Conservation (phyloP, 306 rosid genomes). For the Neltuma alba region DNA sequence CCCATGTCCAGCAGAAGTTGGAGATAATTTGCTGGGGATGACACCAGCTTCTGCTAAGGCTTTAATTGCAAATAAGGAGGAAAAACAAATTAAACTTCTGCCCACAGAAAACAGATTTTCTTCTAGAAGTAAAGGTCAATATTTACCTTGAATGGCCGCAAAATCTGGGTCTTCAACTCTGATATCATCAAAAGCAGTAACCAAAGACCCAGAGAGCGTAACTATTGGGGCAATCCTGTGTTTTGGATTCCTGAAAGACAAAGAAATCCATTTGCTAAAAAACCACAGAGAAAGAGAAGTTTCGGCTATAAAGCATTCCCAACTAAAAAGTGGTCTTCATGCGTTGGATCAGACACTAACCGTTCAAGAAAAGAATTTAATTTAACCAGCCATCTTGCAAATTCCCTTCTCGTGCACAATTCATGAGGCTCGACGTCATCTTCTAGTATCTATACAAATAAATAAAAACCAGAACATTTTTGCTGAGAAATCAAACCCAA, state of each 20-base stretch:
- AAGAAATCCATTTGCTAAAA: slow-evolving; percentile 21
- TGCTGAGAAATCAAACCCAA: slow-evolving; percentile 41
- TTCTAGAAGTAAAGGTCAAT: slow-evolving; percentile 18
- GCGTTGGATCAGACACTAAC: slow-evolving; percentile 44
- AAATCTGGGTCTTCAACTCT: slow-evolving; percentile 67
- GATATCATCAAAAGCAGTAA: slow-evolving; percentile 77
- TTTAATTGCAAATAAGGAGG: slow-evolving; percentile 40
- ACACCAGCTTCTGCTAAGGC: slow-evolving; percentile 93
- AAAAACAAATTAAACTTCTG: slow-evolving; percentile 33
- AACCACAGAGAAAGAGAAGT: not conserved
- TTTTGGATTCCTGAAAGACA: slow-evolving; percentile 65
- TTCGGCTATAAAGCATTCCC: slow-evolving; percentile 24
- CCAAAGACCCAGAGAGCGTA: slow-evolving; percentile 59
- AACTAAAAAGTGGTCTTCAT: slow-evolving; percentile 13
- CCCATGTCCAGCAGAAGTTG: slow-evolving; percentile 41
- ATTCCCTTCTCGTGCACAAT: slow-evolving; percentile 91
- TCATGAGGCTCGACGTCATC: slow-evolving; percentile 74
- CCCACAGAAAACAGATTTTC: slow-evolving; percentile 16
- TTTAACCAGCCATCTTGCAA: slow-evolving; percentile 86
- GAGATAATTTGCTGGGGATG: slow-evolving; percentile 75
- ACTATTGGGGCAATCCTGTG: slow-evolving; percentile 61
- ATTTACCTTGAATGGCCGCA: slow-evolving; percentile 72
- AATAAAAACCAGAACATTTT: slow-evolving; percentile 43
- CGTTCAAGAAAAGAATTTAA: slow-evolving; percentile 72
- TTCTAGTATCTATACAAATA: slow-evolving; percentile 80